These are phyloP conservation scores for Apiotrichum sp. DNA, from an alignment of 1,284 basidiomycete genomes.

Conservation along the genomic window DNA sequence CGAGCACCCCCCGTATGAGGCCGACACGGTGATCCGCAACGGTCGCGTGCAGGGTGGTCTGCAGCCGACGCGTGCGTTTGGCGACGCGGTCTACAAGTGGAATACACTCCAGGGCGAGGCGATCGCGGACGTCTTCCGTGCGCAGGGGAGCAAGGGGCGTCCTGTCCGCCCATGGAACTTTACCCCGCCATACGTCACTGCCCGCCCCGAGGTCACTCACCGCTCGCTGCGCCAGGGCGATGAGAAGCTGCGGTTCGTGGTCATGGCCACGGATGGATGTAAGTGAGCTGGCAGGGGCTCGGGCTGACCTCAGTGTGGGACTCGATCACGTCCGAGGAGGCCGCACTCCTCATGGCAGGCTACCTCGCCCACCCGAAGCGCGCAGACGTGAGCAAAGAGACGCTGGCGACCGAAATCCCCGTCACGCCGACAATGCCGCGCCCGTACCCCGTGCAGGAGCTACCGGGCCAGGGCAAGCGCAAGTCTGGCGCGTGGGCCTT, in stretches of 20 bases:
- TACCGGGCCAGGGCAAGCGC: conserved; percentile 23
- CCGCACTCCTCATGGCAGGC: conserved; percentile 80
- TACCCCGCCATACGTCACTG: conserved; percentile 92
- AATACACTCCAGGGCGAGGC: conserved; percentile 62
- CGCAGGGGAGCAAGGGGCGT: conserved; percentile 60
- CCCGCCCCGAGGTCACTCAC: conserved; percentile 82
- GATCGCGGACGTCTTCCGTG: conserved; percentile 60
- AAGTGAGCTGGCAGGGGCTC: conserved; percentile 20
- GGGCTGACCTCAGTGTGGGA: conserved; percentile 64
- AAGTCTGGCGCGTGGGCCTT: conserved; percentile 61
- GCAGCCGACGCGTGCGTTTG: conserved; percentile 82
- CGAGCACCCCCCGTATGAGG: conserved; percentile 82
- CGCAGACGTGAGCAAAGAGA: conserved; percentile 29
- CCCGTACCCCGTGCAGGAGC: conserved; percentile 38
- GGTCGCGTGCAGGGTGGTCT: conserved; percentile 88
- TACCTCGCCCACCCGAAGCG: conserved; percentile 63
- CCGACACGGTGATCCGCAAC: conserved; percentile 69
- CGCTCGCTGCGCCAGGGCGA: conserved; percentile 53
- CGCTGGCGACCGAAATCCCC: conserved; percentile 27
- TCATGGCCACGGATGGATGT: conserved; percentile 84
- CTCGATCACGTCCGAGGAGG: conserved; percentile 86
- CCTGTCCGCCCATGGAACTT: conserved; percentile 57
- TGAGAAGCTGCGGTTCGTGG: conserved; percentile 60
- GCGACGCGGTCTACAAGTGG: conserved; percentile 89
- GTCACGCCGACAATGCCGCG: conserved; percentile 20